phyloP scores from a whole-genome alignment of 2,329 filamentous ascomycete species.

The Ophiostoma himal-ulmi region DNA sequence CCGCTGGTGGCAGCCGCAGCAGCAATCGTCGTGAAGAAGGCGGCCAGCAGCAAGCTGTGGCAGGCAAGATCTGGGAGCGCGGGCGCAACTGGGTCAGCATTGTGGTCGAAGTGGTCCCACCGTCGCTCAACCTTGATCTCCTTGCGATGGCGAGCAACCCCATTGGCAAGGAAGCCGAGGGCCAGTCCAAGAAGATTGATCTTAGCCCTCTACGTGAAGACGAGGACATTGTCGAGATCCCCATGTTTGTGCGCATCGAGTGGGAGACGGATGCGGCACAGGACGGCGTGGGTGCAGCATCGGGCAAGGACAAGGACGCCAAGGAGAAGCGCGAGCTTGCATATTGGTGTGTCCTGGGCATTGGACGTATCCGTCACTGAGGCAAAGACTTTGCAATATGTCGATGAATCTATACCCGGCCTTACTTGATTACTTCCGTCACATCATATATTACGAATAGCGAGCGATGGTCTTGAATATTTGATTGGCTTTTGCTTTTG shows the following conservation, averaged over 20 bases:
- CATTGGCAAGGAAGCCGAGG: conserved; percentile 31
- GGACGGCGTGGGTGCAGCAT: conserved; percentile 55
- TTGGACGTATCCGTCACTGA: conserved; percentile 65
- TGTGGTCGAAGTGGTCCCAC: conserved; percentile 79
- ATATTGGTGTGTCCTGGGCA: conserved; percentile 90
- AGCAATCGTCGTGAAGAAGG: conserved; percentile 29
- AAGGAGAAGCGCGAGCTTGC: conserved; percentile 81
- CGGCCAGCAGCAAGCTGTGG: conserved; percentile 61
- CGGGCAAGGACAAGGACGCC: conserved; percentile 51
- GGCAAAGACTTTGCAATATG: background rate
- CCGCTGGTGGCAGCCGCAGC: conserved; percentile 33
- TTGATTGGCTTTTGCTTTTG: background rate
- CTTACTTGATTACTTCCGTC: background rate
- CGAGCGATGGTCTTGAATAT: background rate
- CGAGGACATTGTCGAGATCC: conserved; percentile 73
- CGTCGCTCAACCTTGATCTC: conserved; percentile 43
- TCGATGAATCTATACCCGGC: background rate
- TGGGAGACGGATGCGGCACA: conserved; percentile 68
- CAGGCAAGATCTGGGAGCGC: conserved; percentile 92
- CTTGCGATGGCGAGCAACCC: conserved; percentile 29
- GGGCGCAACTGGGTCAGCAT: conserved; percentile 94
- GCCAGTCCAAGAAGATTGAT: conserved; percentile 32
- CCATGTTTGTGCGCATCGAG: conserved; percentile 86
- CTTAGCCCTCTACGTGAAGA: conserved; percentile 49
- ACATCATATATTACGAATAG: conserved; percentile 23